Base-by-base conservation (phyloP, 331 rosid genomes). In the Erythrophleum ivorense region DNA sequence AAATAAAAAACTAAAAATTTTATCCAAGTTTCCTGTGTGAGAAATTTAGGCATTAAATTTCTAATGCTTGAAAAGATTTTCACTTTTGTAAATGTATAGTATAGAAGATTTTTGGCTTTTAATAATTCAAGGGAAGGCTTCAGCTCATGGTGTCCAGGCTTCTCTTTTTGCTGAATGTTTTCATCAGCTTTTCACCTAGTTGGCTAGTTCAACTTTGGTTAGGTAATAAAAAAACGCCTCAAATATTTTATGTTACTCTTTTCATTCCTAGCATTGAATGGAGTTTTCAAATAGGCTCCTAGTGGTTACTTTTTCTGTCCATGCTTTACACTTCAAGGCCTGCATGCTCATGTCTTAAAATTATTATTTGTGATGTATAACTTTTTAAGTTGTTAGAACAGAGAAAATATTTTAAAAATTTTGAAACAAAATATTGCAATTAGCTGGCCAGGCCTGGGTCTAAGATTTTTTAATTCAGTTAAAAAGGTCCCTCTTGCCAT, bases 271-370 rank as follows among this genome's bases (percentile, higher is more conserved):
- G 59, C 63, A 24, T 65, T 81, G 33, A 24, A 29, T 3, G 52
- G 78, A 57, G 31, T 73, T 67, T 62, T 74, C 68, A n/a, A 76
- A 36, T 85, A 63, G 12, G 16, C 50, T 11, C 15, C 34, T 34
- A 29, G 9, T 34, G 9, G 33, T 6, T 36, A n/a, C 43, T 36
- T 9, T 63, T 58, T n/a, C 8, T 16, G 7, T 78, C 59, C 63
- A 9, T 45, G 55, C 41, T 15, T 16, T 19, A 13, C 57, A 49
- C 29, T 0, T 57, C 36, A 63, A 63, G 57, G 11, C 21, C n/a
- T 13, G 50, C 31, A 13, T 64, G 43, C 50, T 64, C 38, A 31
- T 43, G 43, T 60, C 21, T 6, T 19, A 6, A 24, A 18, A n/a
- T 21, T 12, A n/a, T 54, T 40, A 10, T 66, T 31, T 71, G n/a